These are phyloP conservation scores for Rhizodiscina lignyota DNA, from an alignment of 495 filamentous ascomycete species.

Conservation along the genomic window DNA sequence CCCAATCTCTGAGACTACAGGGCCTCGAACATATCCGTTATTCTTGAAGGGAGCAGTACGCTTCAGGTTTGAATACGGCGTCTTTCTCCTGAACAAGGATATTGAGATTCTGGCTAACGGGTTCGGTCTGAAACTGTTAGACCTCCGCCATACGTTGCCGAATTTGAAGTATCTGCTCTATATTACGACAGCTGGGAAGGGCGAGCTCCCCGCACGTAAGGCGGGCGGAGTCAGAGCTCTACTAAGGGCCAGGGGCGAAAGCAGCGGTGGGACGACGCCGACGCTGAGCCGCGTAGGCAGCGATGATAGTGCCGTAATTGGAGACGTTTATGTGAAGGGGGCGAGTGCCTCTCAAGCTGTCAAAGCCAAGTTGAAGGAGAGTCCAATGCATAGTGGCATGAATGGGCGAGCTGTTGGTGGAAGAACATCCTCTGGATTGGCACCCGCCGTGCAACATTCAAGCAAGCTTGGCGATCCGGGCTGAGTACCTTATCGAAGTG, in stretches of 20 bases:
- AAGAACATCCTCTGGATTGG: no score
- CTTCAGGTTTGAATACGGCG: constrained; percentile 85
- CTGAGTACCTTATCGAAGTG: no score
- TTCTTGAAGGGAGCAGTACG: constrained; percentile 59
- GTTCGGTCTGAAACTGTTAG: constrained; percentile 60
- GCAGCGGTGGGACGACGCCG: no score
- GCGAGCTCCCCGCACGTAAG: constrained; percentile 64
- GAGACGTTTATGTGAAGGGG: no score
- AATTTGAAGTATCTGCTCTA: constrained; percentile 90
- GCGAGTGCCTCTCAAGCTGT: no score
- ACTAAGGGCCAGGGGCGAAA: constrained; percentile 27
- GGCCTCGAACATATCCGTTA: constrained; percentile 36
- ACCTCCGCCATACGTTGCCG: constrained; percentile 78
- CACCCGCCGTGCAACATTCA: no score
- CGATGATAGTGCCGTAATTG: no score
- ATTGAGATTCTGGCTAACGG: constrained; percentile 68
- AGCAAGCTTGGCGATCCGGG: no score
- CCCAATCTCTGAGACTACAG: constrained; percentile 42
- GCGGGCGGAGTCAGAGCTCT: constrained; percentile 58
- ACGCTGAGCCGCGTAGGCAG: no score
- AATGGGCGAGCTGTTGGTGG: no score
- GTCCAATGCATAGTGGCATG: no score
- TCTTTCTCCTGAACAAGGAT: constrained; percentile 87
- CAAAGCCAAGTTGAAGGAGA: no score
- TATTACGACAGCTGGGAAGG: constrained; percentile 59